Base-by-base conservation (phyloP, 345 rosid species). In the Eutrema japonicum region DNA sequence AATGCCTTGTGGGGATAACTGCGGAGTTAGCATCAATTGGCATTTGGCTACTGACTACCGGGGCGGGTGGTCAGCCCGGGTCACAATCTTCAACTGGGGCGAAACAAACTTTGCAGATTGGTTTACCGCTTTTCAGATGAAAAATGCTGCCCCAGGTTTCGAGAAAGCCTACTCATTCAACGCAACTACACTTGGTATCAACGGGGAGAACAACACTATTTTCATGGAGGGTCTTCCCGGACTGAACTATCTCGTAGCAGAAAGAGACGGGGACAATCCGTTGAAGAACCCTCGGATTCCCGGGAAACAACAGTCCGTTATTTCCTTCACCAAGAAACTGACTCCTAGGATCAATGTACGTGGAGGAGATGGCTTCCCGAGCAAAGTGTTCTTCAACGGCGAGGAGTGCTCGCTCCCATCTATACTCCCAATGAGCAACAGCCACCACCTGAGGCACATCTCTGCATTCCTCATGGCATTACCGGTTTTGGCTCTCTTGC, bases 21-120 rank as follows among this genome's bases (percentile, higher is more conserved):
- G 99, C 12, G 97, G 99, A 30, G 96, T 92, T 63, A 92, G 91
- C 73, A 87, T 95, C 50, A 92, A 95, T 71, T 95, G 99, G 98
- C 97, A 95, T 64, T 54, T 95, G 18, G 73, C 82, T 68, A 88
- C 96, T 4, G 99, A 95, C 78, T 90, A 87, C 70, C 67, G 71
- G 43, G 83, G 85, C 1, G 98, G 99, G 41, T 95, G 99, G 99
- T 80, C 86, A 46, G 93, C 96, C 0, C 86, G 96, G 64, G 76
- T 92, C 82, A 95, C 98, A 0, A 5, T 95, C 74, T 95, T 95
- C 80, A 95, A 95, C 80, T 95, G 99, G 99, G 96, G 77, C 0
- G 96, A 90, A 60, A 82, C 80, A 49, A 59, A 83, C 30, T 88
- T 95, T 78, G 79, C 83, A 8, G 99, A 95, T 74, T 95, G 99